Evolutionary conservation across 176 grass and related monocot genomes (phyloP), one percentile per base, ranked within the genome.

Genomic region (Microstegium vimineum): DNA sequence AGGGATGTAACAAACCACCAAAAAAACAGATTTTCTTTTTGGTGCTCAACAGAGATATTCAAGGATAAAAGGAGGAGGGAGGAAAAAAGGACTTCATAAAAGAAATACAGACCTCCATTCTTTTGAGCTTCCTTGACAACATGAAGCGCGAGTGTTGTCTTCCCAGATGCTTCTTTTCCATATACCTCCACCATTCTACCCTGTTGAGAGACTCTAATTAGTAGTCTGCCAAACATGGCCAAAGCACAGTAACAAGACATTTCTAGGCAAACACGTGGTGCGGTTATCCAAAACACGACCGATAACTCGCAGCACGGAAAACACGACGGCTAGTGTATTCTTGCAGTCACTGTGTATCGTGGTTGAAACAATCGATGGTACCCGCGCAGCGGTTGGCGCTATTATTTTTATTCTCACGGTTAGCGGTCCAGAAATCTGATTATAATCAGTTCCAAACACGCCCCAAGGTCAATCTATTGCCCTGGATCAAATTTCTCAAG

Each of bases 181-280:
- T 80, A 98, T 82, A 98, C 90, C 87, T 98, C 95, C 79, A 98
- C 89, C 75, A 98, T 95, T 91, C 95, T 94, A 66, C 95, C 95
- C 95, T 98, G 86, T 81, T 81, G 75, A 90, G 74, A 23, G 32
- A 60, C 36, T 66, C 36, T n/a, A 62, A 30, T 84, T 30, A 46
- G 34, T 71, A 59, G 73, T 86, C 56, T 81, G 36, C 51, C 60
- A 59, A 86, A 72, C 28, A 60, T 35, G 43, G 12, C 25, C 42
- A 41, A 81, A 85, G 56, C 14, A 36, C n/a, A 75, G 76, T 59
- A 6, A 57, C 31, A 37, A 30, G 42, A 70, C 6, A 15, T 16
- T n/a, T n/a, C n/a, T n/a, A n/a, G n/a, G n/a, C n/a, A n/a, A n/a
- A n/a, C n/a, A n/a, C n/a, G n/a, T n/a, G n/a, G n/a, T n/a, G n/a